A percentile compares a stretch with the other conserved stretches of the same genome.
Conservation (phyloP, 371 early-diverging fungal species). For the Umbelopsis sp. region DNA sequence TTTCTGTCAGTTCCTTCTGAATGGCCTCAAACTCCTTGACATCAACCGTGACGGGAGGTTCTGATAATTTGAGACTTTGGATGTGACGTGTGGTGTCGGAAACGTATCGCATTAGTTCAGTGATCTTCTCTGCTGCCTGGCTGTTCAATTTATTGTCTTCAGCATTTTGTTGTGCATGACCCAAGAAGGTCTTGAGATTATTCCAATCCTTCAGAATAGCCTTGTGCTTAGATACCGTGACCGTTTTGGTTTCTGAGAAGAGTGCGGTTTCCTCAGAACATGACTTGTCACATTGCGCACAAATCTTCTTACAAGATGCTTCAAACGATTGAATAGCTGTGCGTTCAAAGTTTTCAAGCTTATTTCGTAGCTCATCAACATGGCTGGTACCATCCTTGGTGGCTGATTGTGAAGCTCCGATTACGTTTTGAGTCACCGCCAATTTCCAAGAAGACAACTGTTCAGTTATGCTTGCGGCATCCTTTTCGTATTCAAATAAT, state of each 20-base stretch:
- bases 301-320: not conserved
- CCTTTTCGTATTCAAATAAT: not conserved
- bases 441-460: not conserved
- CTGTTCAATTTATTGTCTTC: constrained; percentile 42
- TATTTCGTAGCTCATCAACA: not conserved
- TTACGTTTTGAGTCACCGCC: not conserved
- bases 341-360: not conserved
- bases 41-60: constrained; percentile 36
- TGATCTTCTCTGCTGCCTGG: constrained; percentile 36
- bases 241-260: not conserved
- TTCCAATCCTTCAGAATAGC: constrained; percentile 27
- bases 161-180: constrained; percentile 39
- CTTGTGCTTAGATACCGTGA: not conserved
- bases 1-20: constrained; percentile 28
- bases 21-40: constrained; percentile 36
- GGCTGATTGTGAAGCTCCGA: not conserved
- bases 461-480: not conserved
- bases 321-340: not conserved
- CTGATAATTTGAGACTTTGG: constrained; percentile 44
- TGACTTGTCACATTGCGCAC: not conserved
- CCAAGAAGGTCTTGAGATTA: constrained; percentile 36
- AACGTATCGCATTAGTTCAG: constrained; percentile 47
- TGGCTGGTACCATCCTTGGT: not conserved
- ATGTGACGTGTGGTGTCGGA: constrained; percentile 44
- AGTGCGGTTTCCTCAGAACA: no score